phyloP scores from a whole-genome alignment of 371 early-diverging fungal species.

The Umbelopsis sp. region DNA sequence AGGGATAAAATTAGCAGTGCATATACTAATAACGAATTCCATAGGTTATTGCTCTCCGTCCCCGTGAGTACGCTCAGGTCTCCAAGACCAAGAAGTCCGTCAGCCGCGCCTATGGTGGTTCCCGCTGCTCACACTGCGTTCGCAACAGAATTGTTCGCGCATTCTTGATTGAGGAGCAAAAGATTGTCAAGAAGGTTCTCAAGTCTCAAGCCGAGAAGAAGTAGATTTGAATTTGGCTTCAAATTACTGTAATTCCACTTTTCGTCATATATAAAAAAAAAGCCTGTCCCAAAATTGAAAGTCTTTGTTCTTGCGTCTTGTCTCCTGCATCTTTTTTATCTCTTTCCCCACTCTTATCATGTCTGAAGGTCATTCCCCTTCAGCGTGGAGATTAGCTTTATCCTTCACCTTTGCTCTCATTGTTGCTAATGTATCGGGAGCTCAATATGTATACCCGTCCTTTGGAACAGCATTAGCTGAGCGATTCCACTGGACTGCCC shows the following conservation, averaged over 20 bases:
- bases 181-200: conserved; percentile 97
- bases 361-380: conserved; percentile 5
- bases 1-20: no score
- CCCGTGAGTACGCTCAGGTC: conserved; percentile 84
- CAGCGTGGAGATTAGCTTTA: conserved; percentile 16
- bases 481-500: conserved; percentile 41
- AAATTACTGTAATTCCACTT: background rate
- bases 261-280: conserved; percentile 12
- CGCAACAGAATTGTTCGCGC: conserved; percentile 96
- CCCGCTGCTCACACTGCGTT: conserved; percentile 92
- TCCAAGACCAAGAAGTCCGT: conserved; percentile 93
- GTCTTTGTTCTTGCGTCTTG: background rate
- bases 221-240: conserved; percentile 14
- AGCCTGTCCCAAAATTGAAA: background rate
- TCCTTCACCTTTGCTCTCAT: conserved; percentile 41
- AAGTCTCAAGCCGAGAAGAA: conserved; percentile 69
- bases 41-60: conserved; percentile 90
- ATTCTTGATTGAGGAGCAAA: conserved; percentile 98
- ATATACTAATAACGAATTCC: background rate
- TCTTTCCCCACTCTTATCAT: background rate
- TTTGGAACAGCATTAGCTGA: conserved; percentile 42
- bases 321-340: background rate
- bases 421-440: conserved; percentile 49
- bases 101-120: conserved; percentile 96
- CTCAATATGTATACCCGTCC: conserved; percentile 51